A percentile compares a stretch with the other conserved stretches of the same genome.
phyloP scores from a whole-genome alignment of 1,139 yeast species.

The Geotrichum europaeum region DNA sequence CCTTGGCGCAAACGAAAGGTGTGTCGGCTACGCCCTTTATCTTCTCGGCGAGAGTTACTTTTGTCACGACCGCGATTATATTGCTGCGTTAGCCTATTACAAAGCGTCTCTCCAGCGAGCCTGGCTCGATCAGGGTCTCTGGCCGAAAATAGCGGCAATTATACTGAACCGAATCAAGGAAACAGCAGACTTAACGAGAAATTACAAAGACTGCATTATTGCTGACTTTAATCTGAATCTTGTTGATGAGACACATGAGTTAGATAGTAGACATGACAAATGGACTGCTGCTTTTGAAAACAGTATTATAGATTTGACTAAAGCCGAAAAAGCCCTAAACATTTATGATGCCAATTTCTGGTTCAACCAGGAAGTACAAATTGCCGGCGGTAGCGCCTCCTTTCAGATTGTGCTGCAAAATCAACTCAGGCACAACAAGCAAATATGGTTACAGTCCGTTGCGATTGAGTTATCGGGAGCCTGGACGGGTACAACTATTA shows the following conservation, averaged over 20 bases:
- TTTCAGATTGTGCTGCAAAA: not conserved
- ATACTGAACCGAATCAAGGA: not conserved
- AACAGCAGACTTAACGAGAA: not conserved
- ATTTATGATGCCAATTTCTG: not conserved
- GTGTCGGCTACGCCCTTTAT: conserved; percentile 35
- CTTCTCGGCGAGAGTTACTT: conserved; percentile 32
- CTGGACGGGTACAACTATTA: not conserved
- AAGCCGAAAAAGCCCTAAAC: not conserved
- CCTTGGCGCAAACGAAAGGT: conserved; percentile 31
- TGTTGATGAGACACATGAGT: not conserved
- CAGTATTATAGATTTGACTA: not conserved
- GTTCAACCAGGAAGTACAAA: not conserved
- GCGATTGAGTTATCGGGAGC: not conserved
- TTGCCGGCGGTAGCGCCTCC: not conserved
- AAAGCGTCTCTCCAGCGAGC: conserved; percentile 7
- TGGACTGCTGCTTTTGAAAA: not conserved
- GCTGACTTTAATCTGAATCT: not conserved
- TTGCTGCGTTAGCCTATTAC: conserved; percentile 36
- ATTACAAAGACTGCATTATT: not conserved
- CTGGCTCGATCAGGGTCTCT: not conserved
- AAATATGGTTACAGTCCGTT: not conserved
- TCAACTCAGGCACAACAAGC: not conserved
- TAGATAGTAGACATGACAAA: not conserved
- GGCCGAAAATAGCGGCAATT: not conserved
- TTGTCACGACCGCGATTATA: conserved; percentile 31